These are phyloP conservation scores for Venturia carpophila DNA, from an alignment of 2,329 filamentous ascomycete genomes.

Conservation along the genomic window DNA sequence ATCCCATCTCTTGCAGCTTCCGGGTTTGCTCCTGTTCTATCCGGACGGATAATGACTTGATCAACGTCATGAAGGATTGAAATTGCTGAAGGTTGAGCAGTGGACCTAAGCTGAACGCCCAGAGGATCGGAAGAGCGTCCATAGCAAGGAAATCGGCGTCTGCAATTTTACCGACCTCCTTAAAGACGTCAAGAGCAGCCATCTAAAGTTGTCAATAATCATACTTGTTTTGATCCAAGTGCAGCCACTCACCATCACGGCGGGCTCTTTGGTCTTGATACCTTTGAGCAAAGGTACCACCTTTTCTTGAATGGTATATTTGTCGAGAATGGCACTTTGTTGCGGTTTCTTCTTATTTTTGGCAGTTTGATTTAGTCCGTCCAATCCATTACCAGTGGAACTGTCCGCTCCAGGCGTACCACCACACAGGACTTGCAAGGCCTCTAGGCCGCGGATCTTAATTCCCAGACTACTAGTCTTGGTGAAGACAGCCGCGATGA, in stretches of 20 bases:
- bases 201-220: conserved; percentile 39
- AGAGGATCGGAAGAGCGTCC: conserved; percentile 82
- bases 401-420: conserved; percentile 49
- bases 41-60: conserved; percentile 67
- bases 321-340: conserved; percentile 77
- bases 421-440: conserved; percentile 83
- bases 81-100: conserved; percentile 80
- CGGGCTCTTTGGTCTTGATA: conserved; percentile 96
- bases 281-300: conserved; percentile 81
- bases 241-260: conserved; percentile 61
- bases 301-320: conserved; percentile 98
- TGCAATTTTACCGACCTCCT: conserved; percentile 70
- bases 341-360: conserved; percentile 49
- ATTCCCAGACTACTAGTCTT: conserved; percentile 90
- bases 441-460: conserved; percentile 85
- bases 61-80: conserved; percentile 79
- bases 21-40: conserved; percentile 84
- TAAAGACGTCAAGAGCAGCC: conserved; percentile 76
- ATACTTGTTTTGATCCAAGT: neutral
- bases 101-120: conserved; percentile 86
- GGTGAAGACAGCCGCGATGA: conserved; percentile 82
- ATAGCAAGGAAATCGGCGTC: conserved; percentile 88
- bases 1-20: conserved; percentile 77
- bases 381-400: conserved; percentile 59
- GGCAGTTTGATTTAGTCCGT: conserved; percentile 54